phyloP scores from a whole-genome alignment of 495 filamentous ascomycete species.

The Pyrenopolyporus hunteri region DNA sequence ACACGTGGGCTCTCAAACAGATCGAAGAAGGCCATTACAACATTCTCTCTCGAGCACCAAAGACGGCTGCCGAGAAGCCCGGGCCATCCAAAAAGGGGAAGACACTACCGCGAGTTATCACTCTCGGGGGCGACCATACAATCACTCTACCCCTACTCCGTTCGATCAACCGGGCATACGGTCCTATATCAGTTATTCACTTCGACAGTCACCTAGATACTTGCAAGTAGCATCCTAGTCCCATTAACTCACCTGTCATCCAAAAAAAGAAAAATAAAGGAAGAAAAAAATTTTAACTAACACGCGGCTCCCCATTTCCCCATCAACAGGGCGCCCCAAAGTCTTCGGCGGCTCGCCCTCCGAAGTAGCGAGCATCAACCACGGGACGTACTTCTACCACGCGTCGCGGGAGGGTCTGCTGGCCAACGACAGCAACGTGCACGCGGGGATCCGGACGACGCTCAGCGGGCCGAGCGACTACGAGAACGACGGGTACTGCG shows the following conservation, averaged over 20 bases:
- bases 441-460: conserved; percentile 79
- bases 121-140: conserved; percentile 84
- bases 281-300: too few species aligned
- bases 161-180: conserved; percentile 77
- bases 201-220: conserved; percentile 87
- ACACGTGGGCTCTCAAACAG: conserved; percentile 75
- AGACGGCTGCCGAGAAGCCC: conserved; percentile 52
- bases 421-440: conserved; percentile 69
- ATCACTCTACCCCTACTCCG: conserved; percentile 80
- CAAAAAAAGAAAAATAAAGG: too few species aligned
- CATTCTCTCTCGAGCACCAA: conserved; percentile 57
- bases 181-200: conserved; percentile 82
- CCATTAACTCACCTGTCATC: conserved; percentile 54
- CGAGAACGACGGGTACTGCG: conserved; percentile 69
- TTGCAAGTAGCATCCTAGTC: conserved; percentile 71
- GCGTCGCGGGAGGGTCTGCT: conserved; percentile 78
- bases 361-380: conserved; percentile 73
- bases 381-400: conserved; percentile 87
- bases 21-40: conserved; percentile 73
- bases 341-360: conserved; percentile 64
- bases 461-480: conserved; percentile 76
- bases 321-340: conserved; percentile 67
- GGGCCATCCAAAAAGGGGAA: conserved; percentile 59
- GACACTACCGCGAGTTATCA: conserved; percentile 68
- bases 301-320: conserved; percentile 19